phyloP scores from a whole-genome alignment of 129 eudicot species.

The Pittosporum tobira region DNA sequence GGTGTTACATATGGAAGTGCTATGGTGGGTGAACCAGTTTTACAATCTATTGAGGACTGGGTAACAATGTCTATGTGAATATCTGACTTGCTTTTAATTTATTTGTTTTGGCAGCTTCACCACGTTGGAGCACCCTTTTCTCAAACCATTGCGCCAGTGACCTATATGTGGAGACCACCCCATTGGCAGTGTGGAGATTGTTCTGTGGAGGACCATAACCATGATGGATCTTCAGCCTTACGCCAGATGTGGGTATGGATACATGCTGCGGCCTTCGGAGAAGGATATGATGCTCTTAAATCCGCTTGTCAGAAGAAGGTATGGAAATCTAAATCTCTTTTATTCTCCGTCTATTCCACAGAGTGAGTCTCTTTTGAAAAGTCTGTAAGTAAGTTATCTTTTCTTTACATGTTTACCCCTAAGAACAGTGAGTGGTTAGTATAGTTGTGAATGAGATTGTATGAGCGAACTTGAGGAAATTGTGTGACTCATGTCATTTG shows the following conservation, averaged over 20 bases:
- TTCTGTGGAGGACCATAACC: slow-evolving; percentile 14
- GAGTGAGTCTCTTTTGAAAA: too few relatives aligned
- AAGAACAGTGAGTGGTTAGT: too few relatives aligned
- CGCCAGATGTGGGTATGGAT: slow-evolving; percentile 86
- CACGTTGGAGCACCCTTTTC: slow-evolving; percentile 31
- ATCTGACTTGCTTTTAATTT: slow-evolving; percentile 1
- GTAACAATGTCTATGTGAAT: background rate
- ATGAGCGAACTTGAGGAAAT: too few relatives aligned
- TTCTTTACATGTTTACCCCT: too few relatives aligned
- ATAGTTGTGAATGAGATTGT: too few relatives aligned
- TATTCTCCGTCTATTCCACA: too few relatives aligned
- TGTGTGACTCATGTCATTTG: too few relatives aligned
- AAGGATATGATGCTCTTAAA: slow-evolving; percentile 56
- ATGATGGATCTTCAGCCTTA: slow-evolving; percentile 5
- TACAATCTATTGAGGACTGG: background rate
- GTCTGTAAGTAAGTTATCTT: too few relatives aligned
- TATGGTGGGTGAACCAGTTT: slow-evolving; percentile 43
- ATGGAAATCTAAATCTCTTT: slow-evolving; percentile 11
- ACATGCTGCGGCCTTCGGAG: slow-evolving; percentile 77
- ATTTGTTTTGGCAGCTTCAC: slow-evolving; percentile 53
- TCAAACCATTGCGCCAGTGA: slow-evolving; percentile 63
- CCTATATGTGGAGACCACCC: slow-evolving; percentile 70
- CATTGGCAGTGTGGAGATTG: slow-evolving; percentile 15
- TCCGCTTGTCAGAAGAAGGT: slow-evolving; percentile 47
- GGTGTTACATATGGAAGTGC: slow-evolving; percentile 55